These are phyloP conservation scores for Candida freyschussii DNA, from an alignment of 1,139 yeast species.

Conservation along the genomic window DNA sequence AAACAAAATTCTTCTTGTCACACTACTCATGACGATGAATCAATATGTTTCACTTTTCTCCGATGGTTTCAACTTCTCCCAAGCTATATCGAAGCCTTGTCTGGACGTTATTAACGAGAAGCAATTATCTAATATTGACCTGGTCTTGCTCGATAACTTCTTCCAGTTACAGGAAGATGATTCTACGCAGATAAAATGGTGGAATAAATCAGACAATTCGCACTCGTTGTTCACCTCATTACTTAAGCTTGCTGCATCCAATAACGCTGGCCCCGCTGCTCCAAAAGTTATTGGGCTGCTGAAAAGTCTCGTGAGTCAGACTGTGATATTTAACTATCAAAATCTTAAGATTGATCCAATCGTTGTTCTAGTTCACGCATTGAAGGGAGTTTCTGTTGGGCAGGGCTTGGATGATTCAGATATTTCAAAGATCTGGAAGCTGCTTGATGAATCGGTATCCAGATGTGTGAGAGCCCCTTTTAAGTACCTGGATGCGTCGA, in stretches of 20 bases:
- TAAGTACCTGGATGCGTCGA: constrained; percentile 70
- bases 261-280: constrained; percentile 31
- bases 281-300: constrained; percentile 37
- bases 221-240: constrained; percentile 59
- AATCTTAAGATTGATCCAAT: constrained; percentile 41
- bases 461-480: constrained; percentile 73
- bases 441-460: constrained; percentile 70
- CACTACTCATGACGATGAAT: constrained; percentile 31
- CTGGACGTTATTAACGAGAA: constrained; percentile 29
- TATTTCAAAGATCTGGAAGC: constrained; percentile 42
- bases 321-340: constrained; percentile 45
- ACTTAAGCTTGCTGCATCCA: constrained; percentile 41
- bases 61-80: constrained; percentile 28
- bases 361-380: constrained; percentile 38
- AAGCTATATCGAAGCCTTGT: constrained; percentile 29
- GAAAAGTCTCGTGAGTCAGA: constrained; percentile 36
- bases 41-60: constrained; percentile 31
- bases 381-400: constrained; percentile 23
- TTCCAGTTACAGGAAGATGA: constrained; percentile 35
- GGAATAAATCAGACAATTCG: constrained; percentile 41
- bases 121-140: constrained; percentile 42
- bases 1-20: constrained; percentile 36
- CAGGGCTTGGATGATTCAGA: constrained; percentile 12
- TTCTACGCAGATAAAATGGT: constrained; percentile 54
- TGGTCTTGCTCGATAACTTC: constrained; percentile 47